Evolutionary conservation across 192 early-diverging fungal genomes (phyloP).

Genomic region (Backusella psychrophila): DNA sequence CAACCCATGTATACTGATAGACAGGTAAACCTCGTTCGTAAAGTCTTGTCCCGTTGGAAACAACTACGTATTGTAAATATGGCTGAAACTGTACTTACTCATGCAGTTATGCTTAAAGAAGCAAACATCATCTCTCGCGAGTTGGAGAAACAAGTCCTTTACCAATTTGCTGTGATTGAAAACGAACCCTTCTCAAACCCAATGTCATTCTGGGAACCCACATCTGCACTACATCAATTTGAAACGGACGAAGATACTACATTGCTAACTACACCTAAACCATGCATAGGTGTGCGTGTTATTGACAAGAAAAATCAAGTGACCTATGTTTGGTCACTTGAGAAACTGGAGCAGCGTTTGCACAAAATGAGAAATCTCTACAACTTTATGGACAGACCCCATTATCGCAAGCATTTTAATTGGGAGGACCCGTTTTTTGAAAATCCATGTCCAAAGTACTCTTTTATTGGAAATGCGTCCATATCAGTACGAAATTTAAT

Average conservation of each 20-base stretch:
- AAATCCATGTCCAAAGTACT: slow-evolving; percentile 49
- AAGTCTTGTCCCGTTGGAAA: slow-evolving; percentile 45
- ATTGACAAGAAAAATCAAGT: slow-evolving; percentile 54
- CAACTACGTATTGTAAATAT: slow-evolving; percentile 55
- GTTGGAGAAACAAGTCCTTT: slow-evolving; percentile 73
- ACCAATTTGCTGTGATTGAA: slow-evolving; percentile 79
- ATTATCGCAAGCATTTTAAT: slow-evolving; percentile 56
- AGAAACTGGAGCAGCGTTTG: slow-evolving; percentile 35
- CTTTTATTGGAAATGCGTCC: slow-evolving; percentile 52
- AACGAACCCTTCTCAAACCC: slow-evolving; percentile 50
- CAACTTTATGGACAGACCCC: slow-evolving; percentile 53
- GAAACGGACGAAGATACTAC: slow-evolving; percentile 46
- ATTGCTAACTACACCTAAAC: slow-evolving; percentile 39
- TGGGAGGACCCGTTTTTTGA: slow-evolving; percentile 65
- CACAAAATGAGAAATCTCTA: slow-evolving; percentile 51
- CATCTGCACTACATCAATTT: slow-evolving; percentile 46
- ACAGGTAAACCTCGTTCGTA: slow-evolving; percentile 40
- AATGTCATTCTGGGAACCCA: slow-evolving; percentile 50
- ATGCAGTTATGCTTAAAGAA: slow-evolving; percentile 78
- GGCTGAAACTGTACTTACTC: slow-evolving; percentile 65
- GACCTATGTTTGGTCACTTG: slow-evolving; percentile 47
- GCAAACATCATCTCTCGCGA: slow-evolving; percentile 89
- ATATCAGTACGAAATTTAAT: slow-evolving; percentile 41
- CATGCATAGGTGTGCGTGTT: slow-evolving; percentile 54
- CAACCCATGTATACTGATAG: slow-evolving; percentile 44